Evolutionary conservation across 225 moss, liverwort and hornwort genomes (phyloP).

Genomic region (Marchantia paleacea): DNA sequence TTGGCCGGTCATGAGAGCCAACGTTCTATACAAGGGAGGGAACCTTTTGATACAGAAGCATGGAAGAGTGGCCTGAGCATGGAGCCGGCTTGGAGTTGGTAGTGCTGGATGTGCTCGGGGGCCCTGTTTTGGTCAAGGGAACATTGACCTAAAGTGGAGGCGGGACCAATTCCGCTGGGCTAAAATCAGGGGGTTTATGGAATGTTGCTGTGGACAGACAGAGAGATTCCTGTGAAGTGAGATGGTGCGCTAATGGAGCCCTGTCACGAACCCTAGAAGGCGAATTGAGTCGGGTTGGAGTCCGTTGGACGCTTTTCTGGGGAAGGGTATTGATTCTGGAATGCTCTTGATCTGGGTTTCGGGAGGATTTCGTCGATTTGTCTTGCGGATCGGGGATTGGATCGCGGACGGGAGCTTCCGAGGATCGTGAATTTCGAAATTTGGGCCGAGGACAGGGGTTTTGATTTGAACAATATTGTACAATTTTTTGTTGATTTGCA

Average conservation of each 20-base stretch:
- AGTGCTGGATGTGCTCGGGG: too few species aligned
- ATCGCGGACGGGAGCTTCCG: neutral
- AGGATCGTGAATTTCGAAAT: neutral
- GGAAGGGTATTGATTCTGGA: neutral
- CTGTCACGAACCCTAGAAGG: neutral
- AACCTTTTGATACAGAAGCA: too few species aligned
- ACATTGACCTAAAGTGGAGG: too few species aligned
- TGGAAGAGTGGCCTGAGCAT: too few species aligned
- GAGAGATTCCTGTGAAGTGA: too few species aligned
- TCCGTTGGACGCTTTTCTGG: neutral
- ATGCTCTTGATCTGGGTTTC: neutral
- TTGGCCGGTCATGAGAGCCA: too few species aligned
- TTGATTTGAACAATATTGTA: neutral
- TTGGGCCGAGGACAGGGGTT: neutral
- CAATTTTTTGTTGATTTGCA: constrained; percentile 3
- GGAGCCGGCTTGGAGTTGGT: too few species aligned
- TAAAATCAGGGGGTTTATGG: too few species aligned
- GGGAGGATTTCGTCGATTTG: neutral
- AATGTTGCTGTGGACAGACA: too few species aligned
- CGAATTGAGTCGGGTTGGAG: neutral
- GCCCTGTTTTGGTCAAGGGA: too few species aligned
- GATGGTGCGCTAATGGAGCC: neutral
- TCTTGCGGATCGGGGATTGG: neutral
- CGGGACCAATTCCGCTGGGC: too few species aligned
- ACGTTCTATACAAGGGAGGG: too few species aligned